These are phyloP conservation scores for Aphanomyces euteiches DNA, from an alignment of 352 stramenopile genomes.

Conservation along the genomic window DNA sequence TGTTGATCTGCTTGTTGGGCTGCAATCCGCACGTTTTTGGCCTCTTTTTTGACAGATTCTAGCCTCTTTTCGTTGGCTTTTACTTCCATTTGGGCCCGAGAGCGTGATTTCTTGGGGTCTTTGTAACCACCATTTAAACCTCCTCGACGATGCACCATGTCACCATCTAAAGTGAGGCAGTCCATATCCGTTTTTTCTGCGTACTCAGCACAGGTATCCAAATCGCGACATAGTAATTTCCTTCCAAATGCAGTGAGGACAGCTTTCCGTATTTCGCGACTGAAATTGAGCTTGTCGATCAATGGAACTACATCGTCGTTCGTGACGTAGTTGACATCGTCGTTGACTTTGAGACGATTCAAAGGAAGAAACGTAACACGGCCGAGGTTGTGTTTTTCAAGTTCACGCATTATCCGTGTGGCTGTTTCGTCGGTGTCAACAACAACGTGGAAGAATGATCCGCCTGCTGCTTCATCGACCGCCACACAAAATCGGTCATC, in stretches of 20 bases:
- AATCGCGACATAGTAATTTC: slow-evolving; percentile 94
- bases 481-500: slow-evolving; percentile 92
- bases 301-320: slow-evolving; percentile 81
- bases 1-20: slow-evolving; percentile 88
- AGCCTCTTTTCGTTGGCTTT: slow-evolving; percentile 70
- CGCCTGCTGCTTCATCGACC: slow-evolving; percentile 94
- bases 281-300: slow-evolving; percentile 83
- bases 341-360: slow-evolving; percentile 86
- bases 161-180: slow-evolving; percentile 97
- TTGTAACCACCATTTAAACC: slow-evolving; percentile 97
- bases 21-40: slow-evolving; percentile 79
- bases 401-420: slow-evolving; percentile 89
- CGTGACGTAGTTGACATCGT: slow-evolving; percentile 63
- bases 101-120: slow-evolving; percentile 77
- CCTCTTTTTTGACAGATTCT: slow-evolving; percentile 61
- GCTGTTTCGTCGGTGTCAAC: slow-evolving; percentile 98
- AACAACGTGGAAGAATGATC: slow-evolving; percentile 97
- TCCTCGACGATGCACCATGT: slow-evolving; percentile 96
- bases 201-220: slow-evolving; percentile 86
- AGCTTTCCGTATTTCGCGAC: slow-evolving; percentile 81
- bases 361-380: slow-evolving; percentile 97
- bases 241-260: slow-evolving; percentile 96
- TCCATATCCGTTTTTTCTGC: slow-evolving; percentile 90
- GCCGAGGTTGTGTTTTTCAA: slow-evolving; percentile 92
- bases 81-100: slow-evolving; percentile 81